phyloP scores from a whole-genome alignment of 257 asterid genomes.

The Nicotiana otophora region DNA sequence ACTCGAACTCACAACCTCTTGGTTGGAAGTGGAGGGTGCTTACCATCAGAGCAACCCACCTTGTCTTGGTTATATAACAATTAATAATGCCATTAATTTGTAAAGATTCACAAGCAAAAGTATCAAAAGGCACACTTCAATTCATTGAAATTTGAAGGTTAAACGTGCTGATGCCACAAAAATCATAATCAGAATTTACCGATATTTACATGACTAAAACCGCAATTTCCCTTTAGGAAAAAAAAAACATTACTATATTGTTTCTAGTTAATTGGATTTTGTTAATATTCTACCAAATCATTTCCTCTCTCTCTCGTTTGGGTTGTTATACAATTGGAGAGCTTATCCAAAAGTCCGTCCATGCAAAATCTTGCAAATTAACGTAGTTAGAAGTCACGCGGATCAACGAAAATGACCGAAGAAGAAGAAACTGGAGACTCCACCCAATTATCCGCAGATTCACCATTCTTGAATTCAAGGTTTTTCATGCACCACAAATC shows the following conservation, averaged over 20 bases:
- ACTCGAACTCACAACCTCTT: too few relatives aligned
- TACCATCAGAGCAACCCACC: too few relatives aligned
- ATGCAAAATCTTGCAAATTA: not conserved
- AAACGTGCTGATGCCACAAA: not conserved
- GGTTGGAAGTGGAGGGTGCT: too few relatives aligned
- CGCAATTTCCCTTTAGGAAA: not conserved
- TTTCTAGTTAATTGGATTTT: not conserved
- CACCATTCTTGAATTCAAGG: slow-evolving; percentile 11
- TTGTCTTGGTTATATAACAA: too few relatives aligned
- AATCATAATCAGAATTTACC: not conserved
- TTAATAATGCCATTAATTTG: not conserved
- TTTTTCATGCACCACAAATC: slow-evolving; percentile 83
- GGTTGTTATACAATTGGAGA: slow-evolving; percentile 4
- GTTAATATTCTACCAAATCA: not conserved
- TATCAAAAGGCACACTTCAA: not conserved
- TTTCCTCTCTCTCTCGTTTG: not conserved
- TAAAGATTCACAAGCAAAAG: not conserved
- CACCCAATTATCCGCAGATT: slow-evolving; percentile 36
- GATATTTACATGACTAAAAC: not conserved
- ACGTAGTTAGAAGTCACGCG: slow-evolving; percentile 50
- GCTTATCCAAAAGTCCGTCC: not conserved
- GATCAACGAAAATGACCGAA: slow-evolving; percentile 66
- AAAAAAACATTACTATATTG: not conserved
- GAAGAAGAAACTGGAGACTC: slow-evolving; percentile 29
- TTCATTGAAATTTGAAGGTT: not conserved